Conservation (phyloP, 2,329 filamentous ascomycete species). For the Monosporascus sp. region DNA sequence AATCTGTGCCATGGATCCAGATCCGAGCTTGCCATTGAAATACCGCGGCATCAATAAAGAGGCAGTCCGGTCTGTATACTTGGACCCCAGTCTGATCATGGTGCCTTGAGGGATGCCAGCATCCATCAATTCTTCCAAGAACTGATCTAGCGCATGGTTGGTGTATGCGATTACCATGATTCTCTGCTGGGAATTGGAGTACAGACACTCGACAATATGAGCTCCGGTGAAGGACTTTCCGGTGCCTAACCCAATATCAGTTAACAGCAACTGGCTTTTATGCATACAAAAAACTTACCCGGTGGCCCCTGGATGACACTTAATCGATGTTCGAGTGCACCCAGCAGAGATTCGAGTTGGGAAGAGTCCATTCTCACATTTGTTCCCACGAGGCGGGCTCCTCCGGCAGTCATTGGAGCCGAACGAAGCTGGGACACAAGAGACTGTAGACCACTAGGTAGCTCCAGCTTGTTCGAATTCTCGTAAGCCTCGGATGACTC, state of each 20-base stretch:
- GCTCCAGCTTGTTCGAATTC: not conserved
- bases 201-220: slow-evolving; percentile 48
- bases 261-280: not conserved
- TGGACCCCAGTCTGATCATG: slow-evolving; percentile 59
- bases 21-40: not conserved
- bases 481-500: not conserved
- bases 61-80: slow-evolving; percentile 42
- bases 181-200: slow-evolving; percentile 37
- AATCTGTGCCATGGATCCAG: slow-evolving; percentile 33
- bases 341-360: slow-evolving; percentile 49
- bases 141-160: slow-evolving; percentile 60
- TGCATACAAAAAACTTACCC: slow-evolving; percentile 33
- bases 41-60: slow-evolving; percentile 40
- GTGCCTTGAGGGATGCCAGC: slow-evolving; percentile 42
- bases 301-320: slow-evolving; percentile 67
- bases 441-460: not conserved
- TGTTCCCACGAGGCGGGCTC: not conserved
- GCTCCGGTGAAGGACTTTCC: slow-evolving; percentile 71
- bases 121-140: slow-evolving; percentile 56
- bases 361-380: slow-evolving; percentile 26
- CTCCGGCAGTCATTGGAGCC: slow-evolving; percentile 3
- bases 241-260: slow-evolving; percentile 43
- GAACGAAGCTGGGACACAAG: not conserved
- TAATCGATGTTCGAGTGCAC: slow-evolving; percentile 44
- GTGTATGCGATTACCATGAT: slow-evolving; percentile 63